Conservation (phyloP, 306 rosid genomes). For the Casuarina cunninghamiana region DNA sequence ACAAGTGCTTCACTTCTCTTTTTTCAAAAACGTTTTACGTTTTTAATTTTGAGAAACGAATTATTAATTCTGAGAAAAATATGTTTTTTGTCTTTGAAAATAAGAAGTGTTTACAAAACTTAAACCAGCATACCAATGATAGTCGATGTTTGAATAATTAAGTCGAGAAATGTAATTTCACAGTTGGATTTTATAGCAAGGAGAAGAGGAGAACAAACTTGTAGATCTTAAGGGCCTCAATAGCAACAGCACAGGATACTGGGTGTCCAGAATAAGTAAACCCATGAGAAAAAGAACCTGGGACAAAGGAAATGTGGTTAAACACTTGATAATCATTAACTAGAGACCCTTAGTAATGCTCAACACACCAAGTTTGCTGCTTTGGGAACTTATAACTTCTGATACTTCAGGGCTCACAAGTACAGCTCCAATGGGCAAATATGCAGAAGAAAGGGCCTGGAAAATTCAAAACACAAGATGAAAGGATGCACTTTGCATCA, state of each 20-base stretch:
- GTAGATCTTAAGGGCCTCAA: constrained; percentile 89
- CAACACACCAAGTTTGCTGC: constrained; percentile 81
- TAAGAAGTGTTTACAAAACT: no score
- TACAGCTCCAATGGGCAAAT: constrained; percentile 91
- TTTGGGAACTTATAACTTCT: constrained; percentile 80
- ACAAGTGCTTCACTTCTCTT: no score
- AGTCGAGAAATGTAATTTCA: background rate
- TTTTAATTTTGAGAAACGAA: no score
- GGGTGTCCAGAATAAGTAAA: constrained; percentile 98
- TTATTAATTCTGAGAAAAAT: no score
- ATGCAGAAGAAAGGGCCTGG: constrained; percentile 94
- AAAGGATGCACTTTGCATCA: background rate
- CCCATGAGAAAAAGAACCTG: constrained; percentile 81
- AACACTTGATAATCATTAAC: constrained; percentile 13
- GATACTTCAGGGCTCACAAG: constrained; percentile 85
- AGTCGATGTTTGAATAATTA: background rate
- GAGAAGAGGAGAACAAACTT: constrained; percentile 52
- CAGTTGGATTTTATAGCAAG: background rate
- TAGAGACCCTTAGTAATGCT: constrained; percentile 4
- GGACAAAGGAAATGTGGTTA: constrained; percentile 14
- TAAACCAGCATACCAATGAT: background rate
- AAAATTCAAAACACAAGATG: constrained; percentile 20
- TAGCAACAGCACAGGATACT: constrained; percentile 81
- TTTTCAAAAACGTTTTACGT: no score
- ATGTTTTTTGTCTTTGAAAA: no score